Evolutionary conservation across 805 yeast genomes (phyloP), one percentile per base, ranked within the genome.

Genomic region (Metschnikowia koreensis): DNA sequence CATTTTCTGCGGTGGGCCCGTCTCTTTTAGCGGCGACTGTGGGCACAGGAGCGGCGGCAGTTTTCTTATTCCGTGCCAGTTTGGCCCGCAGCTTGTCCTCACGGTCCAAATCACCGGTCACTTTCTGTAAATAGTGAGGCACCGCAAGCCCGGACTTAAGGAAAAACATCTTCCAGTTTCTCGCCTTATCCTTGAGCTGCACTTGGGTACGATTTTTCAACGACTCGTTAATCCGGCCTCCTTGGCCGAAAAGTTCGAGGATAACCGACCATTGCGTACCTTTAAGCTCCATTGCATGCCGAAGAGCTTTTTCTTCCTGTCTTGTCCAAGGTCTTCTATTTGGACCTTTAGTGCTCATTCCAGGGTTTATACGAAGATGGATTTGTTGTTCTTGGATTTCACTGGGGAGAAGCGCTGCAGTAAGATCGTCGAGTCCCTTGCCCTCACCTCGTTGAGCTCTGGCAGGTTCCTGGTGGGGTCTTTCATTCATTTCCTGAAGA

Each of bases 231-330:
- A 87, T 77, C 43, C 85, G 79, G 4, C 99, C 99, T 8, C 98
- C 98, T 4, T 96, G 88, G 1, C 99, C 99, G 66, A 87, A 88
- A n/a, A 87, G 70, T 61, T 89, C 97, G 44, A 93, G 69, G 47
- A 94, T 94, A 50, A 87, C 87, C 1, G 96, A 78, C 99, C 99
- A 94, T 58, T 87, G 89, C 0, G 98, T 96, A 1, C 99, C 99
- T 57, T 86, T 82, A 22, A 82, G 74, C 57, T 87, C 87, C 52
- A 94, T 74, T 0, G 97, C 98, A 48, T 83, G 84, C 29, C 87
- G 71, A 26, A 94, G 75, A 0, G 97, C 94, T 34, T 80, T 82
- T 63, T 94, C 98, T 66, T 94, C 99, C 37, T 85, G 92, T 52
- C 82, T 74, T 0, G 96, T 82, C 99, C 99, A 94, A 3, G 87